Percentiles rank a stretch among this genome's conserved stretches.
Conservation (phyloP, 495 filamentous ascomycete genomes). For the Annulohypoxylon moriforme region DNA sequence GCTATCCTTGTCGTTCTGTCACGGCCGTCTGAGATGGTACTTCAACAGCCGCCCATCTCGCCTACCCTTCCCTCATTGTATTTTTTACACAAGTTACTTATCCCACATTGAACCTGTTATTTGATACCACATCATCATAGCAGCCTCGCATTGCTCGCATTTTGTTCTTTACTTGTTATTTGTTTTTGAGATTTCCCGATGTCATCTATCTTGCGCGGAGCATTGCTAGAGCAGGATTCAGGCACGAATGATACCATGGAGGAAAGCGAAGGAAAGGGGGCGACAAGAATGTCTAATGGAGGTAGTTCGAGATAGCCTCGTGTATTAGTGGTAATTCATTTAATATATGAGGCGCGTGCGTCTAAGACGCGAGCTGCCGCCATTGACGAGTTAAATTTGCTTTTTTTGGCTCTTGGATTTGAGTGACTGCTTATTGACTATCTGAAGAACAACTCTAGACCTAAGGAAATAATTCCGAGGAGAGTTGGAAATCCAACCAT, state of each 20-base stretch:
- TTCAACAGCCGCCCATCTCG: constrained; percentile 3
- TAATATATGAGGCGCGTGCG: constrained; percentile 32
- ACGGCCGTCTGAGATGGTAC: constrained; percentile 1
- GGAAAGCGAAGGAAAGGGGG: constrained; percentile 1
- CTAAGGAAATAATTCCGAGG: neutral
- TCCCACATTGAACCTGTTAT: constrained; percentile 18
- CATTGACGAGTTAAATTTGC: neutral
- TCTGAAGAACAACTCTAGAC: neutral
- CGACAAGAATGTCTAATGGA: constrained; percentile 23
- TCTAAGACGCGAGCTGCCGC: constrained; percentile 12
- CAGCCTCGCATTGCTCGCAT: constrained; percentile 4
- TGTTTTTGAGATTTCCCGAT: neutral
- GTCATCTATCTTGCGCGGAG: constrained; percentile 16
- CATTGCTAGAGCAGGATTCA: constrained; percentile 30
- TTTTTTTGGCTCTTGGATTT: neutral
- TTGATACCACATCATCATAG: constrained; percentile 25
- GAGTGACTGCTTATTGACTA: neutral
- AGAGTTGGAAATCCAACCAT: neutral
- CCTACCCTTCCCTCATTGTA: constrained; percentile 7
- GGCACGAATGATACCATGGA: constrained; percentile 36
- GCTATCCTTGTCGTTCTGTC: constrained; percentile 7
- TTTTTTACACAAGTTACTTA: constrained; percentile 11
- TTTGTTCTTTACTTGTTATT: constrained; percentile 18
- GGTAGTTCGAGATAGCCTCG: constrained; percentile 14
- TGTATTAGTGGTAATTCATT: constrained; percentile 36